A percentile compares a stretch with the other conserved stretches of the same genome.
Conservation (phyloP, 768 basidiomycete species). For the Nidularia pulvinata region DNA sequence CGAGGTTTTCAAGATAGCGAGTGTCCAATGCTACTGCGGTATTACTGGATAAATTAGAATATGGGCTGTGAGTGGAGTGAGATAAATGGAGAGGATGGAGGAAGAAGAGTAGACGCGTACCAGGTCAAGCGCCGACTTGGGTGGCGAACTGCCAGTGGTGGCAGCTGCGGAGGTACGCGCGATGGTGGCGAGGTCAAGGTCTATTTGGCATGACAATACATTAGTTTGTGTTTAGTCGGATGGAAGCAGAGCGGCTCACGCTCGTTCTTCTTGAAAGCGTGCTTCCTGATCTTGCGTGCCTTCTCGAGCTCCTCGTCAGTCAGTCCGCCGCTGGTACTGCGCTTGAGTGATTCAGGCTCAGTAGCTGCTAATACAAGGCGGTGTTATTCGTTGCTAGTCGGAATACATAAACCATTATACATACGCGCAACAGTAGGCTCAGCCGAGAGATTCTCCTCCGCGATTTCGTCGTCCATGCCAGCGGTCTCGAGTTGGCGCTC, state of each 20-base stretch:
- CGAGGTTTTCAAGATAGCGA: too few species aligned
- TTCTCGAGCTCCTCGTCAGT: slow-evolving; percentile 66
- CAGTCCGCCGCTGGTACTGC: slow-evolving; percentile 35
- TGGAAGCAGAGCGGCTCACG: slow-evolving; percentile 27
- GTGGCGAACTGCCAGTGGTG: slow-evolving; percentile 45
- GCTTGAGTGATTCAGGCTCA: slow-evolving; percentile 22
- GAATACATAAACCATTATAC: slow-evolving; percentile 4
- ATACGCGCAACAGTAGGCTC: slow-evolving; percentile 1
- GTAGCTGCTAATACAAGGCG: slow-evolving; percentile 9
- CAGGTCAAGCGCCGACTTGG: neutral
- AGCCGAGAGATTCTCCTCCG: slow-evolving; percentile 3
- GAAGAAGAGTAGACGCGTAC: too few species aligned
- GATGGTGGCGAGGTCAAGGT: slow-evolving; percentile 71
- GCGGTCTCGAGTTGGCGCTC: slow-evolving; percentile 62
- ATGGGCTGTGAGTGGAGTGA: too few species aligned
- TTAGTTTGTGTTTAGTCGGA: neutral
- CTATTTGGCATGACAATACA: slow-evolving; percentile 12
- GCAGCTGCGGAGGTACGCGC: slow-evolving; percentile 82
- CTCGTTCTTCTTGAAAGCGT: slow-evolving; percentile 68
- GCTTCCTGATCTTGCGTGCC: slow-evolving; percentile 71
- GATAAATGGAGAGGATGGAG: too few species aligned
- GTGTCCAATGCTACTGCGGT: too few species aligned
- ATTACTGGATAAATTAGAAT: too few species aligned
- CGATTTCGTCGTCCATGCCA: slow-evolving; percentile 54
- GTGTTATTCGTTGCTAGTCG: neutral